Percentiles rank a stretch among this genome's conserved stretches.
These are phyloP conservation scores for Lindgomyces ingoldianus DNA, from an alignment of 495 filamentous ascomycete genomes.

Conservation along the genomic window DNA sequence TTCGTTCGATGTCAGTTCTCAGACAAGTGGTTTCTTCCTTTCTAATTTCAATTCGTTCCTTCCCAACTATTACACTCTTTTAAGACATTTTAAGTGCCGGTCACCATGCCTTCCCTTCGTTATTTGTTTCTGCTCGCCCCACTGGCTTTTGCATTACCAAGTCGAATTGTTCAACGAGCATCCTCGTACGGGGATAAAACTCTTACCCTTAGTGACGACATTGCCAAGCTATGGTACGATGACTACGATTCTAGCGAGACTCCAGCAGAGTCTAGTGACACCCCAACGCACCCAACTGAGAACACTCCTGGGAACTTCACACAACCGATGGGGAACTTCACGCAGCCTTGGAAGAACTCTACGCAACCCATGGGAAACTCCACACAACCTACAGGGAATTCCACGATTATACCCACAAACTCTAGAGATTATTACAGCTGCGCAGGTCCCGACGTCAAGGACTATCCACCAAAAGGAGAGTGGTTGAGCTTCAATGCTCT, in stretches of 20 bases:
- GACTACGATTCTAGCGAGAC: background rate
- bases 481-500: conserved; percentile 8
- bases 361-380: background rate
- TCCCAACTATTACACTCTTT: background rate
- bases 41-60: background rate
- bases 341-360: background rate
- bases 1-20: no score
- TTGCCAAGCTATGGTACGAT: background rate
- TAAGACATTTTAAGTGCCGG: background rate
- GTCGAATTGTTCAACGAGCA: background rate
- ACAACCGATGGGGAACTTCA: no score
- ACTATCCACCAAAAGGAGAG: background rate
- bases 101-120: background rate
- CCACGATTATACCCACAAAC: background rate
- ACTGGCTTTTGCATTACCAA: background rate
- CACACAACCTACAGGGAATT: background rate
- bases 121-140: background rate
- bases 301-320: no score
- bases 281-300: no score
- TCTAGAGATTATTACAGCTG: background rate
- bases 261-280: no score
- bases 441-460: background rate
- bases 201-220: background rate
- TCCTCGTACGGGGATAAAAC: background rate
- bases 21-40: background rate